A percentile compares a stretch with the other conserved stretches of the same genome.
Conservation (phyloP, 352 stramenopile genomes). For the Pythium sukuiense region DNA sequence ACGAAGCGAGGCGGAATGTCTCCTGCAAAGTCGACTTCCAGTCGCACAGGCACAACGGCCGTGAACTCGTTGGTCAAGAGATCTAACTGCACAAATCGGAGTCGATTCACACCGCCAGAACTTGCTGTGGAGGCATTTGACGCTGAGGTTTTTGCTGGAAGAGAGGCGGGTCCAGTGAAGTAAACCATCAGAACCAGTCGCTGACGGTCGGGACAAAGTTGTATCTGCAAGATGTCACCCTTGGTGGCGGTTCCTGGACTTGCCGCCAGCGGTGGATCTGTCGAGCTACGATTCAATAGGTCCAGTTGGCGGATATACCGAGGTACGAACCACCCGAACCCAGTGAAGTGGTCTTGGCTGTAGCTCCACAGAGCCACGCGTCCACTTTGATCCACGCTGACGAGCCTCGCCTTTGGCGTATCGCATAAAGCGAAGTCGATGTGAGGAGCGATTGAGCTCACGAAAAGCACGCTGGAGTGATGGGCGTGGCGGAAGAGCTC, state of each 20-base stretch:
- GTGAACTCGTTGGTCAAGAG: slow-evolving; percentile 24
- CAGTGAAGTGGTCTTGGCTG: slow-evolving; percentile 31
- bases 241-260: neutral
- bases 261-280: neutral
- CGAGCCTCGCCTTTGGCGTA: slow-evolving; percentile 9
- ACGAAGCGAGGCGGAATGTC: slow-evolving; percentile 39
- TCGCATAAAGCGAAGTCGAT: neutral
- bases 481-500: slow-evolving; percentile 47
- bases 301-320: slow-evolving; percentile 29
- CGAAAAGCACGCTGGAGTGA: slow-evolving; percentile 34
- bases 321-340: slow-evolving; percentile 49
- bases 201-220: slow-evolving; percentile 30
- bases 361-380: slow-evolving; percentile 48
- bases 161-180: neutral
- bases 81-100: slow-evolving; percentile 41
- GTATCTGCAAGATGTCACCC: slow-evolving; percentile 48
- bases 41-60: slow-evolving; percentile 17
- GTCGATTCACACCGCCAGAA: slow-evolving; percentile 8
- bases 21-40: slow-evolving; percentile 33
- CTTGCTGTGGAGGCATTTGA: neutral
- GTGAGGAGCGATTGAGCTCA: slow-evolving; percentile 25
- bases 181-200: slow-evolving; percentile 50
- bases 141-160: neutral
- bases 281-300: slow-evolving; percentile 9
- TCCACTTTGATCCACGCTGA: slow-evolving; percentile 45